Evolutionary conservation across 106 monocot species (phyloP).

Genomic region (Dendrobium huoshanense): DNA sequence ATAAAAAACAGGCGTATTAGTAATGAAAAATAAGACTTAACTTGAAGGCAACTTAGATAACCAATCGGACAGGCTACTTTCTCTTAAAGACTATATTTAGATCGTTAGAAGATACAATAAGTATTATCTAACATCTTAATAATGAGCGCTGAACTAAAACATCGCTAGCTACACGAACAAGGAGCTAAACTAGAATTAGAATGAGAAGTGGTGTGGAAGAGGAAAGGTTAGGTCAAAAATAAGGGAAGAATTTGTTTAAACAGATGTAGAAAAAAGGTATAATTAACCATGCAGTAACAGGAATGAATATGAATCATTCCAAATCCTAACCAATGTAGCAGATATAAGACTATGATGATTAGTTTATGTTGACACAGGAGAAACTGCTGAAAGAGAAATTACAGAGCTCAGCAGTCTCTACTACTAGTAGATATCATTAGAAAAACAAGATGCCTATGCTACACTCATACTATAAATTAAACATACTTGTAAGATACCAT

Average conservation of each 20-base stretch:
- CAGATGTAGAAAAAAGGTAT: not conserved
- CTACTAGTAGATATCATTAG: not conserved
- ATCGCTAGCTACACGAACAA: not conserved
- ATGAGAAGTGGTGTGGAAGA: not conserved
- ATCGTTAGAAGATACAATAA: not conserved
- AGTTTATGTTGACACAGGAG: not conserved
- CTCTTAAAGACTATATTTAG: not conserved
- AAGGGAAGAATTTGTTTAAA: not conserved
- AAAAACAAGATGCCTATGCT: not conserved
- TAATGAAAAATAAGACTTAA: not conserved
- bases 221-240: not conserved
- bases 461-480: not conserved
- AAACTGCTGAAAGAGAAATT: not conserved
- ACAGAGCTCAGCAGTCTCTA: not conserved
- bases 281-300: not conserved
- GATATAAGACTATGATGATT: not conserved
- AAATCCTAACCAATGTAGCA: not conserved
- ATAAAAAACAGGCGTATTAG: not conserved
- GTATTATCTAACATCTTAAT: not conserved
- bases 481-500: not conserved
- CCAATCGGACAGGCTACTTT: not conserved
- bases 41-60: not conserved
- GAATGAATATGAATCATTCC: not conserved
- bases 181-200: not conserved
- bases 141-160: not conserved